Conservation (phyloP, 345 rosid genomes). For the Fremontodendron californicum region DNA sequence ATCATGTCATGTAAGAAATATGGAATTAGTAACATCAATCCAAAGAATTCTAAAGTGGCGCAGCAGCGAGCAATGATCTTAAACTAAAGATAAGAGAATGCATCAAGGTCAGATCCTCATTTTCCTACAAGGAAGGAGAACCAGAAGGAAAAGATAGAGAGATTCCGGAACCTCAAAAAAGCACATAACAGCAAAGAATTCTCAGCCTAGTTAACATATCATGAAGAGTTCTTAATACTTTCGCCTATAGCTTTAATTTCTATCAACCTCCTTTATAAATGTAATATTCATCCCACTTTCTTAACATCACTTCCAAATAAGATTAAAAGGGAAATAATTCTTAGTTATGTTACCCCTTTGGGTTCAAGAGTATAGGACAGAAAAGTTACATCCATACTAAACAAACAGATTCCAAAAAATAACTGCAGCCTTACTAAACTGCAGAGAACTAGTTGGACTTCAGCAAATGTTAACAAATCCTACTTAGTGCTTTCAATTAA, state of each 20-base stretch:
- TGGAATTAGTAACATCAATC: slow-evolving; percentile 9
- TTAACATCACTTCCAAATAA: too few species aligned
- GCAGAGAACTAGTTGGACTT: too few species aligned
- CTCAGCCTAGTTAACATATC: slow-evolving; percentile 28
- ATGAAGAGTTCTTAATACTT: slow-evolving; percentile 22
- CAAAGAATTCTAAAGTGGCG: not conserved
- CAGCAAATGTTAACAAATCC: too few species aligned
- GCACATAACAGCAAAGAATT: slow-evolving; percentile 5
- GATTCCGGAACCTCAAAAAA: slow-evolving; percentile 31
- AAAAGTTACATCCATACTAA: too few species aligned
- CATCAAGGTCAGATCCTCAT: slow-evolving; percentile 29
- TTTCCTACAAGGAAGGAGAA: slow-evolving; percentile 23
- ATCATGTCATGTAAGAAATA: slow-evolving; percentile 7
- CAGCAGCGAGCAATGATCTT: slow-evolving; percentile 9
- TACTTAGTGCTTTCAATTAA: too few species aligned
- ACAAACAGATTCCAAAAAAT: too few species aligned
- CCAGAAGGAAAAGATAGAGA: slow-evolving; percentile 16
- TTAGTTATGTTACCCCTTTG: too few species aligned
- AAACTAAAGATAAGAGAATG: not conserved
- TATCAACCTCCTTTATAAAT: slow-evolving; percentile 7
- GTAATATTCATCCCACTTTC: slow-evolving; percentile 20
- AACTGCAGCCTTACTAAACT: too few species aligned
- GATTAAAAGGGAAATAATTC: too few species aligned
- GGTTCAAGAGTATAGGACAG: too few species aligned
- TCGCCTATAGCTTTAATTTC: slow-evolving; percentile 16